Evolutionary conservation across 208 protist genomes (phyloP).

Genomic region (Crithidia mellificae): DNA sequence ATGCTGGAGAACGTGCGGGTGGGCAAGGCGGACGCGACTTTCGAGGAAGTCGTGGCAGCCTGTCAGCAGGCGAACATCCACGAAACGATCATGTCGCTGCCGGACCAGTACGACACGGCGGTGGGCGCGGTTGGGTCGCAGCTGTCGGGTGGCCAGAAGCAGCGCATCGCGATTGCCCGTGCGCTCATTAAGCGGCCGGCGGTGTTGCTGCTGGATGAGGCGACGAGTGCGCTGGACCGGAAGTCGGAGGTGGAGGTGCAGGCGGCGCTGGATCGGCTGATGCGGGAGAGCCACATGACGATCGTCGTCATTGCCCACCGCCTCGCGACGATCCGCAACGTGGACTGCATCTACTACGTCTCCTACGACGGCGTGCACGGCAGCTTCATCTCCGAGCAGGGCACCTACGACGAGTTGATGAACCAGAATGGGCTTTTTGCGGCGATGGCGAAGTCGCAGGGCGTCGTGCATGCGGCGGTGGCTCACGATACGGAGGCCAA

Average conservation of each 20-base stretch:
- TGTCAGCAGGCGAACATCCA: constrained; percentile 80
- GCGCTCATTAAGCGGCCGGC: constrained; percentile 73
- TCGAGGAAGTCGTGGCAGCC: constrained; percentile 70
- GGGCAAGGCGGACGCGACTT: constrained; percentile 56
- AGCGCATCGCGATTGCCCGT: constrained; percentile 89
- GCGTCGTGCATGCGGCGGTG: constrained; percentile 39
- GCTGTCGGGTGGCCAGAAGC: constrained; percentile 89
- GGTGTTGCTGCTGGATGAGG: constrained; percentile 91
- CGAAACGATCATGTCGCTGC: constrained; percentile 82
- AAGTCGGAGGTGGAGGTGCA: constrained; percentile 91
- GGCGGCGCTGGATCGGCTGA: constrained; percentile 68
- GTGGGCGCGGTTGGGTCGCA: constrained; percentile 82
- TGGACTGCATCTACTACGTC: constrained; percentile 88
- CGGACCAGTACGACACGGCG: constrained; percentile 81
- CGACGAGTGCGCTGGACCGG: constrained; percentile 88
- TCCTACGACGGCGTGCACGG: constrained; percentile 45
- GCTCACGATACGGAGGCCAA: too few species aligned
- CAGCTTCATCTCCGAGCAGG: constrained; percentile 57
- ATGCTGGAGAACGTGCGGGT: constrained; percentile 81
- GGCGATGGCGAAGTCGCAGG: constrained; percentile 74
- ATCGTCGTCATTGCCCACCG: constrained; percentile 89
- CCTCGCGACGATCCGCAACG: constrained; percentile 83
- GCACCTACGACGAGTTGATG: constrained; percentile 73
- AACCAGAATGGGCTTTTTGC: constrained; percentile 58
- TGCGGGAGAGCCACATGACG: constrained; percentile 59